A percentile compares a stretch with the other conserved stretches of the same genome.
These are phyloP conservation scores for Ascochyta lentis DNA, from an alignment of 2,329 filamentous ascomycete genomes.

Conservation along the genomic window DNA sequence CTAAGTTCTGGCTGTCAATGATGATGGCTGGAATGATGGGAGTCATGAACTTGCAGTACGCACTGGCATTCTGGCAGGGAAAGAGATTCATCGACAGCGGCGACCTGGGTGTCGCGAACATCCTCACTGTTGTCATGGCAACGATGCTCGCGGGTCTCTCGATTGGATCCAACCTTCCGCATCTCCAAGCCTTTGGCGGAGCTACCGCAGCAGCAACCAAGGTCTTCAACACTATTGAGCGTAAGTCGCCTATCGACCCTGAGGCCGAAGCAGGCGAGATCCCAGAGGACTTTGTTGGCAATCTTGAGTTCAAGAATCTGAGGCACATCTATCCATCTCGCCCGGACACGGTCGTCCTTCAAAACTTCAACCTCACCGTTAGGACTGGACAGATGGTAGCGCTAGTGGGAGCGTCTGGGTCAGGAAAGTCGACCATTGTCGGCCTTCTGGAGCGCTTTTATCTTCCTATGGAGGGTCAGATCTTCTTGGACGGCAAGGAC, in stretches of 20 bases:
- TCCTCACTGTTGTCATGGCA: conserved; percentile 86
- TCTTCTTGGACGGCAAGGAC: conserved; percentile 83
- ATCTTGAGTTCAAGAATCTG: conserved; percentile 79
- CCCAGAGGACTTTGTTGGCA: conserved; percentile 75
- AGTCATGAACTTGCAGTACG: conserved; percentile 77
- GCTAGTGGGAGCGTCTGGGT: conserved; percentile 90
- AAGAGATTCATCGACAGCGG: conserved; percentile 62
- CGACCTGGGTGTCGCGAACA: conserved; percentile 69
- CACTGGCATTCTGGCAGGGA: conserved; percentile 56
- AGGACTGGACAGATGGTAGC: conserved; percentile 92
- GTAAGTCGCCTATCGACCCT: conserved; percentile 82
- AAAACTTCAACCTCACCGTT: conserved; percentile 78
- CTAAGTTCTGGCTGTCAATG: conserved; percentile 73
- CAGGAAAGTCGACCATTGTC: conserved; percentile 93
- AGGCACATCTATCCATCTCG: conserved; percentile 95
- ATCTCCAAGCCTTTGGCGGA: conserved; percentile 84
- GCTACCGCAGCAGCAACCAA: conserved; percentile 85
- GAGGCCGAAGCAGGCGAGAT: conserved; percentile 73
- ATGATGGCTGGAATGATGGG: conserved; percentile 88
- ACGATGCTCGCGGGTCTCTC: conserved; percentile 94
- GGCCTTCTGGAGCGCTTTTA: conserved; percentile 95
- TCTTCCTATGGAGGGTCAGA: conserved; percentile 78
- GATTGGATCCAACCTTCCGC: conserved; percentile 73
- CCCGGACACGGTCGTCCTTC: conserved; percentile 87
- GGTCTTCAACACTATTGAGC: conserved; percentile 93